Percentiles rank a stretch among this genome's conserved stretches.
Conservation (phyloP, 495 filamentous ascomycete species). For the Jackrogersella minutella region DNA sequence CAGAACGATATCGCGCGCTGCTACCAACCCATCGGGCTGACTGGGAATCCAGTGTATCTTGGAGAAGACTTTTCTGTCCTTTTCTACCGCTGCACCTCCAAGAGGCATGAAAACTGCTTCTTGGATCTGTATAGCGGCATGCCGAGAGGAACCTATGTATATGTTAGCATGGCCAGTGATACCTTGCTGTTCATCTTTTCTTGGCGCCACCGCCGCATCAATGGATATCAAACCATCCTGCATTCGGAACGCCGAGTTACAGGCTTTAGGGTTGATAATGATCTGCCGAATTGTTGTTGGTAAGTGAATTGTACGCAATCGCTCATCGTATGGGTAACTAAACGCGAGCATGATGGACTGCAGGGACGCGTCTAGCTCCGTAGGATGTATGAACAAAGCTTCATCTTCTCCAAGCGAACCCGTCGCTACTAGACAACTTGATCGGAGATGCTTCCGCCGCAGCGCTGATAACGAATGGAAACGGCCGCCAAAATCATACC, state of each 20-base stretch:
- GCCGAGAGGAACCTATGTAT: too few species aligned
- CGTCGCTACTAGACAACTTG: background rate
- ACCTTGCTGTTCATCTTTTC: background rate
- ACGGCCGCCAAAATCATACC: background rate
- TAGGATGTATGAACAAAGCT: conserved; percentile 38
- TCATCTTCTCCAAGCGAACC: background rate
- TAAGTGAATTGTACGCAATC: conserved; percentile 34
- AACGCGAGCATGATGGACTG: conserved; percentile 41
- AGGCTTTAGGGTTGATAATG: conserved; percentile 31
- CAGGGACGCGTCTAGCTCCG: conserved; percentile 41
- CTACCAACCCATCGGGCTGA: too few species aligned
- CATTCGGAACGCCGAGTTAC: too few species aligned
- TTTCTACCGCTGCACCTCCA: too few species aligned
- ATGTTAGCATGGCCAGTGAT: too few species aligned
- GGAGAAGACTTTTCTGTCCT: too few species aligned
- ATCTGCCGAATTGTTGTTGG: conserved; percentile 35
- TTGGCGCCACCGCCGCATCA: background rate
- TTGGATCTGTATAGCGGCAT: too few species aligned
- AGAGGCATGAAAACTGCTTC: too few species aligned
- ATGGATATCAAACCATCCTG: background rate
- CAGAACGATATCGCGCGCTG: too few species aligned
- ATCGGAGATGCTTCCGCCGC: background rate
- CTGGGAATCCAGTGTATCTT: too few species aligned
- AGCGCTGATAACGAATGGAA: background rate
- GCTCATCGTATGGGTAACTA: conserved; percentile 32